Evolutionary conservation across 352 stramenopile species (phyloP).

Genomic region (Globisporangium paddicum): DNA sequence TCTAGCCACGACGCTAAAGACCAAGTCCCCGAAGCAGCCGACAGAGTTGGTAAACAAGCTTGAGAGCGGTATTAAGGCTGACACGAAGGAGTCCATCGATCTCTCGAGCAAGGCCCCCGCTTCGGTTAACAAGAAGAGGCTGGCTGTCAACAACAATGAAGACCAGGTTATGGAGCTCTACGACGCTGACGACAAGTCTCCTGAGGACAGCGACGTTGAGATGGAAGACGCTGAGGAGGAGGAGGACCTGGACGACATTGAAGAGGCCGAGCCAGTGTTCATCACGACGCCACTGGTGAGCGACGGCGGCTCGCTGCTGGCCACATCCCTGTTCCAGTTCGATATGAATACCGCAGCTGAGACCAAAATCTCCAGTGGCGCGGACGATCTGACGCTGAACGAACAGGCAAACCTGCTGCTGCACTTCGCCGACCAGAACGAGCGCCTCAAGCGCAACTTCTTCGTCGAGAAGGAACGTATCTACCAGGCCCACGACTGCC

Average conservation of each 20-base stretch:
- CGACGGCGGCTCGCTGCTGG: conserved; percentile 33
- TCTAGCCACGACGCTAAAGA: neutral
- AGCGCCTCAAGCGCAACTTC: conserved; percentile 47
- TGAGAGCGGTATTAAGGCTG: neutral
- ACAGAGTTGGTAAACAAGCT: neutral
- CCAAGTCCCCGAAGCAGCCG: conserved; percentile 1
- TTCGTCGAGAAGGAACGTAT: conserved; percentile 36
- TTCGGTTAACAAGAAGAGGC: neutral
- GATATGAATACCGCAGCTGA: neutral
- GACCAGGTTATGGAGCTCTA: neutral
- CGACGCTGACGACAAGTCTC: neutral
- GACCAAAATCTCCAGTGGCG: neutral
- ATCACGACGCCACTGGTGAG: conserved; percentile 28
- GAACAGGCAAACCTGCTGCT: conserved; percentile 38
- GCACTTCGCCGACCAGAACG: conserved; percentile 46
- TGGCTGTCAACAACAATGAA: neutral
- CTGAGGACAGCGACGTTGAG: conserved; percentile 10
- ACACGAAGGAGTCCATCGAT: neutral
- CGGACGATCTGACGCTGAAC: conserved; percentile 13
- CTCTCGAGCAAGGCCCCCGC: neutral
- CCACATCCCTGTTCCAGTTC: conserved; percentile 43
- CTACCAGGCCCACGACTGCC: conserved; percentile 41
- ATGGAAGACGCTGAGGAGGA: conserved; percentile 14
- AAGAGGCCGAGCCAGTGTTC: conserved; percentile 39
- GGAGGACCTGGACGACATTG: conserved; percentile 30